Evolutionary conservation across 2,329 filamentous ascomycete genomes (phyloP).

Genomic region (Diaporthe capsici): DNA sequence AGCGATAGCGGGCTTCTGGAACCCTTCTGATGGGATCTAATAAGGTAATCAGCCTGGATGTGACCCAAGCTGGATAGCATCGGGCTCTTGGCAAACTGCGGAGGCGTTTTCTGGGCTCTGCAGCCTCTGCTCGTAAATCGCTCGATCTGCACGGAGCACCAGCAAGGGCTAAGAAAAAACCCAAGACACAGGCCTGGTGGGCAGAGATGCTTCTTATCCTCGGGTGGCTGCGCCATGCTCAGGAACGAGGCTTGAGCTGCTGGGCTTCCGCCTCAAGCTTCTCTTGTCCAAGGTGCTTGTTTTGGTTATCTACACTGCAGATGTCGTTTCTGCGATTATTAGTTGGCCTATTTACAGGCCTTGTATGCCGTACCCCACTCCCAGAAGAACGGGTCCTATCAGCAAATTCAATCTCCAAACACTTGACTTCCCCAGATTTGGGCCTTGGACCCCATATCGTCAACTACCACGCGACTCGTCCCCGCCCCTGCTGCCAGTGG

Average conservation of each 20-base stretch:
- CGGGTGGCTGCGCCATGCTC: conserved; percentile 23
- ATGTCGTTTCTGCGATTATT: not conserved
- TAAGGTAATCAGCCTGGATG: conserved; percentile 26
- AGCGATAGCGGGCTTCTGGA: conserved; percentile 31
- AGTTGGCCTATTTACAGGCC: not conserved
- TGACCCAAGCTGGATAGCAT: conserved; percentile 19
- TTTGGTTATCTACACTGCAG: not conserved
- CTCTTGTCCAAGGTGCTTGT: conserved; percentile 20
- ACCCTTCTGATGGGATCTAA: conserved; percentile 20
- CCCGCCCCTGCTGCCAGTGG: conserved; percentile 9
- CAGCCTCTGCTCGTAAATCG: not conserved
- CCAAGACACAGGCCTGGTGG: not conserved
- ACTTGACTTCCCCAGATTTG: conserved; percentile 4
- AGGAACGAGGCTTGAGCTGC: conserved; percentile 21
- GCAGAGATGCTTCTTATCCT: conserved; percentile 16
- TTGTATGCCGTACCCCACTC: not conserved
- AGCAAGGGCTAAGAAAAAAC: conserved; percentile 21
- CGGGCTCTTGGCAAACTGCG: conserved; percentile 23
- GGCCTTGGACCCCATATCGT: conserved; percentile 1
- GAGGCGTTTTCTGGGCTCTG: not conserved
- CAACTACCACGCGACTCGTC: conserved; percentile 22
- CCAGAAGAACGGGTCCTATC: conserved; percentile 15
- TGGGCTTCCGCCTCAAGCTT: conserved; percentile 27
- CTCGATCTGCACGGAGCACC: not conserved
- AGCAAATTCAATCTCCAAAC: conserved; percentile 23